Evolutionary conservation across 139 green algal species (phyloP), one percentile per base, ranked within the genome.

Genomic region (Mychonastes homosphaera): DNA sequence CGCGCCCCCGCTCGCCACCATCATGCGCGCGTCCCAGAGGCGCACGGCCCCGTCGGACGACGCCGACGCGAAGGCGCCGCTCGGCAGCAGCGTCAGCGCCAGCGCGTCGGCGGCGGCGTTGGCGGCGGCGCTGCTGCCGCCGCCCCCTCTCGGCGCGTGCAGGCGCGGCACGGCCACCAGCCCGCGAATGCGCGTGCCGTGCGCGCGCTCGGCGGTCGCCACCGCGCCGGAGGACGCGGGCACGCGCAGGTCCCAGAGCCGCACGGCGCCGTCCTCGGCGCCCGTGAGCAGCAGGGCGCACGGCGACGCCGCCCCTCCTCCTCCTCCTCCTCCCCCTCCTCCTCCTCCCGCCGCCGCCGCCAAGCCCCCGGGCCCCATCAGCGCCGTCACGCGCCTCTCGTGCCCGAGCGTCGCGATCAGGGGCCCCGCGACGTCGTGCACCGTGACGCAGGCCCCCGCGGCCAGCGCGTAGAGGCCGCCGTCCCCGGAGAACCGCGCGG

Each of bases 11-110:
- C 23, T 46, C n/a, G 24, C 38, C 21, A 56, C 29, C 28, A 76
- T 34, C 34, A 27, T 38, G 7, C 62, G 56, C 15, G 70, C 35
- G 34, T 83, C 72, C 83, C 83, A 91, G 33, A 89, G 33, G 55
- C 79, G 80, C 21, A 91, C 49, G n/a, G 65, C 62, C 23, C 83
- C 83, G 47, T 91, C 83, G 6, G 67, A 79, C 10, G 77, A 83
- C 5, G 66, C 76, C 5, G 69, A 78, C 16, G 64, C 73, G 1
- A 86, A 53, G 4, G n/a, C n/a, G n/a, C n/a, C n/a, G n/a, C n/a
- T n/a, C n/a, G n/a, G n/a, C n/a, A n/a, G n/a, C n/a, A n/a, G n/a
- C n/a, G n/a, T n/a, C n/a, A n/a, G n/a, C n/a, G n/a, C n/a, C n/a
- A n/a, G n/a, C n/a, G n/a, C n/a, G n/a, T n/a, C n/a, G n/a, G n/a